Evolutionary conservation across 768 basidiomycete genomes (phyloP).

Genomic region (Mycena metata): DNA sequence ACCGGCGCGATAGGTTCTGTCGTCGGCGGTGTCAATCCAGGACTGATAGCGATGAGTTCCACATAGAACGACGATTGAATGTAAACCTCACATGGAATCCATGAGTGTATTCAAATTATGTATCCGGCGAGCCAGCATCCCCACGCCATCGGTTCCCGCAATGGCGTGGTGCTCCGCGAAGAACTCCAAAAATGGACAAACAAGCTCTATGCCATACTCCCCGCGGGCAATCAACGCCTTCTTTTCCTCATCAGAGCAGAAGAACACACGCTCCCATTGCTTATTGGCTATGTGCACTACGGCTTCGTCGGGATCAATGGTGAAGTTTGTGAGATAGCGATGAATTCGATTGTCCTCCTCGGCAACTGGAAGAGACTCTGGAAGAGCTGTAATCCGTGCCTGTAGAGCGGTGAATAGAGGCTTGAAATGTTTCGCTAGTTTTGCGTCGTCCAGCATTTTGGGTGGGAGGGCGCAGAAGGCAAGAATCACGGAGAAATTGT

Average conservation of each 20-base stretch:
- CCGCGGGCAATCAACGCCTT: background rate
- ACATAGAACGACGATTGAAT: background rate
- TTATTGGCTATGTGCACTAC: background rate
- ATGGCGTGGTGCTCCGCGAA: background rate
- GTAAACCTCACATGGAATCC: conserved; percentile 15
- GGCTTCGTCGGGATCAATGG: conserved; percentile 8
- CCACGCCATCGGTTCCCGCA: background rate
- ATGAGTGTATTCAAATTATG: conserved; percentile 6
- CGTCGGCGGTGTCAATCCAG: background rate
- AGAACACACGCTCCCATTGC: conserved; percentile 20
- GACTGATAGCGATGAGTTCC: conserved; percentile 10
- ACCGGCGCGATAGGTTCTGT: no score
- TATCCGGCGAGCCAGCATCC: conserved; percentile 22
- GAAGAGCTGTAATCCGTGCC: conserved; percentile 4
- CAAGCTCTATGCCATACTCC: conserved; percentile 6
- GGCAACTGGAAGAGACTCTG: background rate
- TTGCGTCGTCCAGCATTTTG: conserved; percentile 12
- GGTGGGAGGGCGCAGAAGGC: no score
- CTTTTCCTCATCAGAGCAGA: background rate
- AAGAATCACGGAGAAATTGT: no score
- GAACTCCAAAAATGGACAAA: conserved; percentile 20
- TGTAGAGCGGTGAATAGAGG: background rate
- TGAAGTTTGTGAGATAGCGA: conserved; percentile 1
- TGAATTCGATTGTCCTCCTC: background rate
- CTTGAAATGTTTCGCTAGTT: conserved; percentile 7